Evolutionary conservation across 2,329 filamentous ascomycete genomes (phyloP), one percentile per base, ranked within the genome.

Genomic region (Davidsoniella australis): DNA sequence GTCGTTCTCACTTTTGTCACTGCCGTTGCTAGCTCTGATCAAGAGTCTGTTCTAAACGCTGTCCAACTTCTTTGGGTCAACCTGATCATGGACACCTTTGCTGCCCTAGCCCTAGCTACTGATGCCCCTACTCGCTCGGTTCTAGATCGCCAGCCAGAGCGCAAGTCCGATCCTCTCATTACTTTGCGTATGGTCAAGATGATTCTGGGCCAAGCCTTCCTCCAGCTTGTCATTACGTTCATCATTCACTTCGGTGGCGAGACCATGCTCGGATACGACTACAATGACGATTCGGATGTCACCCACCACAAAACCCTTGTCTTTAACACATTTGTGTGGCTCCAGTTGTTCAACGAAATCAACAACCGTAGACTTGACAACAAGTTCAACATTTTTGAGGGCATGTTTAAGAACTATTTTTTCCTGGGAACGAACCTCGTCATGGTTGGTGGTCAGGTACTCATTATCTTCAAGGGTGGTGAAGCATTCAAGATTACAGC

Each of bases 281-380:
- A 58, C 12, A 45, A 60, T 50, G 57, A 68, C 45, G 55, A 59
- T 17, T 56, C 70, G 45, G 61, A 65, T 41, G 61, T 63, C 18
- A 62, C 69, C 17, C 64, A 61, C 49, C 64, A 78, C 33, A 67
- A 75, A 54, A 79, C 77, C 1, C 67, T 80, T 51, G 72, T 82
- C 43, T 82, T 82, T 65, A 82, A 82, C 61, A 76, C 73, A 0
- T 82, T 80, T 56, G 78, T 82, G 2, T 82, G 78, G 77, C 76
- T 82, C 69, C 78, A 82, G 57, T 80, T 82, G 54, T 88, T 91
- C 69, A 89, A 88, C 62, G 73, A 82, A 57, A 73, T 85, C 64
- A 88, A 88, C 68, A 89, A 86, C 66, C 80, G 82, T 49, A 80
- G 84, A 12, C 73, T 94, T 14, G 87, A 94, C 63, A 94, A 93